Base-by-base conservation (phyloP, 1,284 basidiomycete species). In the Lignosus rhinocerotis region DNA sequence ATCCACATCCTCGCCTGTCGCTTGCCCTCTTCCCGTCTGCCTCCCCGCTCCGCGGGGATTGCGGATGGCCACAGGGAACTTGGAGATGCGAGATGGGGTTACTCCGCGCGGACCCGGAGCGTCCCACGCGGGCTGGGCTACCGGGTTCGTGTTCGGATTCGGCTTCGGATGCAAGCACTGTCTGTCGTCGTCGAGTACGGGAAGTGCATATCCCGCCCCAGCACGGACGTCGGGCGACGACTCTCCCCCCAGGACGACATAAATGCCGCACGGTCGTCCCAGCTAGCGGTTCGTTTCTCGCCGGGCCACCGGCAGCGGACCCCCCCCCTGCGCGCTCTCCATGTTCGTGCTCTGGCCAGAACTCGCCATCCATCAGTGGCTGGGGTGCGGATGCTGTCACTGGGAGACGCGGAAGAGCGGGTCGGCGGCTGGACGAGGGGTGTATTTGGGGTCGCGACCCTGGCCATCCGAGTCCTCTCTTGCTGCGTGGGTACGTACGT, bases 401-500 rank as follows among this genome's bases (percentile, higher is more conserved):
- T 21, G 11, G 48, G 36, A 19, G 38, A n/a, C 19, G 14, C n/a
- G n/a, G 16, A 17, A 16, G 10, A 36, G 49, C 49, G 49, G 17
- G 34, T 50, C 49, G 39, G 31, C 47, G 44, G 14, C 39, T 14
- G 55, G n/a, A 25, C 25, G 25, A 38, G 7, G 36, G 19, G 44
- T 43, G 42, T 31, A 45, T 56, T n/a, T 38, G 55, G 55, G 10
- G 3, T 34, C 34, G 25, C 55, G 50, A 56, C 55, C 55, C 55
- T 56, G 48, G 50, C 38, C 19, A 32, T 44, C n/a, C n/a, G n/a
- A n/a, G n/a, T n/a, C 33, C 9, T 21, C 36, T 31, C 31, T 21
- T 14, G 45, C 46, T 33, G 48, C 21, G 47, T 19, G 41, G n/a
- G 12, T 16, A 25, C 30, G 36, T 51, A 51, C 14, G 34, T 10